Evolutionary conservation across 1,284 basidiomycete genomes (phyloP).

Genomic region (Trichosporon sp.): DNA sequence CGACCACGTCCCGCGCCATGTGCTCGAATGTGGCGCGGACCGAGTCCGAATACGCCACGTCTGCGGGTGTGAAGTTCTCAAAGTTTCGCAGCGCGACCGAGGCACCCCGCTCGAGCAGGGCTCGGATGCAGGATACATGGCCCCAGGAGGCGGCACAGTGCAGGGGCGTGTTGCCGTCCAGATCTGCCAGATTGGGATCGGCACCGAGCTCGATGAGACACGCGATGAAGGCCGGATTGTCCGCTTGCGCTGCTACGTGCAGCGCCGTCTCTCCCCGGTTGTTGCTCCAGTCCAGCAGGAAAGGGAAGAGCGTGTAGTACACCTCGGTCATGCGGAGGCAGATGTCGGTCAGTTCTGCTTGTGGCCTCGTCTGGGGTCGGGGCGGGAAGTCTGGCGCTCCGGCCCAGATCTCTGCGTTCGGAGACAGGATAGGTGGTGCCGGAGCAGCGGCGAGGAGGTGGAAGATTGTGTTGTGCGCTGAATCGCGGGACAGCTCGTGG

Average conservation of each 20-base stretch:
- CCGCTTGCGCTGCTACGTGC: constrained; percentile 82
- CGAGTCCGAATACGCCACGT: constrained; percentile 79
- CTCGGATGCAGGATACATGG: constrained; percentile 69
- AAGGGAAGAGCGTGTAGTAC: constrained; percentile 59
- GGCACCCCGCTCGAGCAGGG: constrained; percentile 86
- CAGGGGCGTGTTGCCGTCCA: constrained; percentile 86
- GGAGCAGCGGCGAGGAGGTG: constrained; percentile 80
- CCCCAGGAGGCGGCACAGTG: constrained; percentile 65
- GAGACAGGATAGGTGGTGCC: constrained; percentile 50
- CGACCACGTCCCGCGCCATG: constrained; percentile 41
- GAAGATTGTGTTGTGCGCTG: constrained; percentile 84
- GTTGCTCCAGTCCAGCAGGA: constrained; percentile 88
- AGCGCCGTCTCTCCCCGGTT: constrained; percentile 83
- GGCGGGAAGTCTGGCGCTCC: constrained; percentile 40
- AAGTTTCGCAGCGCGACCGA: constrained; percentile 79
- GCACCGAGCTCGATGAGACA: constrained; percentile 78
- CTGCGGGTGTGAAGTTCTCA: constrained; percentile 84
- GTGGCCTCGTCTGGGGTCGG: constrained; percentile 25
- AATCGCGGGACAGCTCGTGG: constrained; percentile 84
- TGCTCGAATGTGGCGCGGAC: constrained; percentile 40
- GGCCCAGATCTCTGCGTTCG: constrained; percentile 37
- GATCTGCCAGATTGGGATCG: constrained; percentile 82
- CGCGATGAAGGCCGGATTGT: constrained; percentile 79
- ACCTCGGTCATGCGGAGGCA: constrained; percentile 45
- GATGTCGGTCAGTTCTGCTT: constrained; percentile 35